Evolutionary conservation across 2,329 filamentous ascomycete genomes (phyloP).

Genomic region (Massarina eburnea): DNA sequence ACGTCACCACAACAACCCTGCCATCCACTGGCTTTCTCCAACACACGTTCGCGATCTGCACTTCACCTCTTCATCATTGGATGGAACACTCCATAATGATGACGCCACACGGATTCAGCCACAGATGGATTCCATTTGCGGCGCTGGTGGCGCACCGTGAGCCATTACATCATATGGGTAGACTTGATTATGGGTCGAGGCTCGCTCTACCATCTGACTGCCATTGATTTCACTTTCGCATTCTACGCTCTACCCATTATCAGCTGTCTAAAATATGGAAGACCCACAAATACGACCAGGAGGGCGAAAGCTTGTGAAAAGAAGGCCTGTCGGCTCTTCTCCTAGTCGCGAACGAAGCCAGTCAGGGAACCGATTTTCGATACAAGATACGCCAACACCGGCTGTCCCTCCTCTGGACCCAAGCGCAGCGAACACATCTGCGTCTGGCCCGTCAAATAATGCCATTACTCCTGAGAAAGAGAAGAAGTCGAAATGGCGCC

Average conservation of each 20-base stretch:
- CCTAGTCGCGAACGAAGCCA: conserved; percentile 22
- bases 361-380: neutral
- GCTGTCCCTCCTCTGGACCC: conserved; percentile 12
- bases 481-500: conserved; percentile 40
- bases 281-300: conserved; percentile 17
- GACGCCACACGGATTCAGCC: conserved; percentile 5
- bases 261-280: conserved; percentile 7
- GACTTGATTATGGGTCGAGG: conserved; percentile 4
- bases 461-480: conserved; percentile 30
- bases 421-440: neutral
- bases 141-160: neutral
- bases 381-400: conserved; percentile 3
- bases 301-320: conserved; percentile 37
- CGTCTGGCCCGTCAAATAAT: conserved; percentile 17
- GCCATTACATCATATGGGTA: conserved; percentile 4
- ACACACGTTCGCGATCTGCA: neutral
- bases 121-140: neutral
- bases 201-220: conserved; percentile 1
- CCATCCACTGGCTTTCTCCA: neutral
- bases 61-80: neutral
- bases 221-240: conserved; percentile 6
- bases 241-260: neutral
- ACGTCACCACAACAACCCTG: neutral
- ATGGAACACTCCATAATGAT: neutral
- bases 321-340: conserved; percentile 18